Conservation (phyloP, 768 basidiomycete species). For the Erythrobasidium yunnanense region DNA sequence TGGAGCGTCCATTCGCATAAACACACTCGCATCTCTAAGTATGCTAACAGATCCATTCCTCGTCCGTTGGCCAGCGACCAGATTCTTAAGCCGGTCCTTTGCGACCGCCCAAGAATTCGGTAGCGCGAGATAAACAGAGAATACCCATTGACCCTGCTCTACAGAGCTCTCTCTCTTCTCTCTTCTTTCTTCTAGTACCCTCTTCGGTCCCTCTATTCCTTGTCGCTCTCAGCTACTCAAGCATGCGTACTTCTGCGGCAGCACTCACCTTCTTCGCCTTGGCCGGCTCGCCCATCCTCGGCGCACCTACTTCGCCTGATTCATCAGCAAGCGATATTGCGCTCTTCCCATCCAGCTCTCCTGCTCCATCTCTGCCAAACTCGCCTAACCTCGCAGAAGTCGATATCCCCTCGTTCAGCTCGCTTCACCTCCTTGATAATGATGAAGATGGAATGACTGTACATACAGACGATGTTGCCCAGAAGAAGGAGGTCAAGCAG, state of each 20-base stretch:
- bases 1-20: too few relatives aligned
- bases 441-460: too few relatives aligned
- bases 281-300: neutral
- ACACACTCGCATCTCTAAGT: too few relatives aligned
- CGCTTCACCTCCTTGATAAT: neutral
- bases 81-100: too few relatives aligned
- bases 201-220: too few relatives aligned
- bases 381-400: neutral
- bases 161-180: too few relatives aligned
- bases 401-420: neutral
- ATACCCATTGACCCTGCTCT: too few relatives aligned
- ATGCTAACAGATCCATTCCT: neutral
- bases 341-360: neutral
- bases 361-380: conserved; percentile 2
- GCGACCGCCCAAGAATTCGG: too few relatives aligned
- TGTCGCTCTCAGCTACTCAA: neutral
- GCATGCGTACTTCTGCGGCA: conserved; percentile 16
- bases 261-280: conserved; percentile 11
- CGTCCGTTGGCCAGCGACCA: neutral
- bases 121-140: too few relatives aligned
- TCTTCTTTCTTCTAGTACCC: neutral
- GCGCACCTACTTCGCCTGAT: neutral
- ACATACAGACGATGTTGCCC: too few relatives aligned
- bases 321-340: neutral
- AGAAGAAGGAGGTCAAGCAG: too few relatives aligned